Percentiles rank a stretch among this genome's conserved stretches.
Evolutionary conservation across 2,329 filamentous ascomycete species (phyloP).

Genomic region (Aspergillus sp.): DNA sequence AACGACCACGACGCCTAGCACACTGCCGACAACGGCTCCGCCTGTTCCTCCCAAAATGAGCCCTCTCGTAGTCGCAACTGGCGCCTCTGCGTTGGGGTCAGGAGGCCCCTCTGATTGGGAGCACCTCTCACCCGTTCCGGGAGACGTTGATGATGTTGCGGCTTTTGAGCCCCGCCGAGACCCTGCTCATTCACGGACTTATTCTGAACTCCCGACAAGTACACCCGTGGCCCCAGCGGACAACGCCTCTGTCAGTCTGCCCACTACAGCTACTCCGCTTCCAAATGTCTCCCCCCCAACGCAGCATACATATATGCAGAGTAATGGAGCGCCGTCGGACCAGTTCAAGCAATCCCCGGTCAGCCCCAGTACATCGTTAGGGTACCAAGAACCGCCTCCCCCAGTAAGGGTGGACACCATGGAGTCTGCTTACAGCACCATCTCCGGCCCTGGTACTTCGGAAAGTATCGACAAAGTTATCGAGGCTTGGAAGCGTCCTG

Average conservation of each 20-base stretch:
- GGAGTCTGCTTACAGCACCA: constrained; percentile 23
- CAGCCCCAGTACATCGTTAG: constrained; percentile 19
- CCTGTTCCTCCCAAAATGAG: constrained; percentile 23
- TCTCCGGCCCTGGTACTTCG: constrained; percentile 25
- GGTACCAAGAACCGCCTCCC: constrained; percentile 12
- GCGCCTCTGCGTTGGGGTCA: constrained; percentile 38
- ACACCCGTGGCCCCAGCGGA: constrained; percentile 7
- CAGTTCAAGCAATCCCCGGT: constrained; percentile 17
- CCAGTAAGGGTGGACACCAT: constrained; percentile 28
- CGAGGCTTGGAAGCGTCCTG: constrained; percentile 41
- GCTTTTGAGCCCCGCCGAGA: constrained; percentile 20
- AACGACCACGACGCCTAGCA: neutral
- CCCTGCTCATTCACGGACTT: constrained; percentile 4
- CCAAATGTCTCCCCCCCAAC: constrained; percentile 6
- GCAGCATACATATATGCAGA: constrained; percentile 3
- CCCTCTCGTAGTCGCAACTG: constrained; percentile 17
- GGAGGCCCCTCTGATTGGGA: constrained; percentile 50
- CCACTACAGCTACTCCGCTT: constrained; percentile 7
- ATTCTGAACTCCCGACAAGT: constrained; percentile 12
- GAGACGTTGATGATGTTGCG: constrained; percentile 36
- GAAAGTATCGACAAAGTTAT: constrained; percentile 45
- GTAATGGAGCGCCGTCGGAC: neutral
- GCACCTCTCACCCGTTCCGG: constrained; percentile 36
- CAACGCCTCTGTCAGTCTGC: constrained; percentile 3
- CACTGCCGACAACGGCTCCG: constrained; percentile 12